Evolutionary conservation across 2,329 filamentous ascomycete genomes (phyloP).

Genomic region (Penicillium sp.): DNA sequence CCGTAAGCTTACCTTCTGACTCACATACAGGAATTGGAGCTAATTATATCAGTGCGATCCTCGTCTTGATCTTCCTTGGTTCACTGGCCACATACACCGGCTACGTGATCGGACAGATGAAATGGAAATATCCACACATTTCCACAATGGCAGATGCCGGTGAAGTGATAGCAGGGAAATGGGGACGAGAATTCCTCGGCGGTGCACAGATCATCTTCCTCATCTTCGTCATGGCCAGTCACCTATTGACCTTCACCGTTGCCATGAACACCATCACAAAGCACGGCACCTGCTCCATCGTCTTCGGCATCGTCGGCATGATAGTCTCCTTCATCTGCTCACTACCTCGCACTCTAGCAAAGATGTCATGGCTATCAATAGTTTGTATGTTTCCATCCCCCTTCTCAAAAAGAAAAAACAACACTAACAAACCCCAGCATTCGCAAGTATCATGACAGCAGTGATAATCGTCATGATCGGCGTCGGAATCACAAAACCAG

Average conservation of each 20-base stretch:
- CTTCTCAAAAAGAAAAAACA: background rate
- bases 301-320: conserved; percentile 61
- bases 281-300: conserved; percentile 62
- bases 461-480: conserved; percentile 67
- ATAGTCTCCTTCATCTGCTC: conserved; percentile 59
- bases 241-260: conserved; percentile 67
- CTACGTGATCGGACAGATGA: conserved; percentile 60
- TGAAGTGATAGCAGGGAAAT: conserved; percentile 57
- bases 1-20: conserved; percentile 36
- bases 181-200: conserved; percentile 63
- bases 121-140: conserved; percentile 56
- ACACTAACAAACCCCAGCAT: conserved; percentile 44
- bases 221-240: conserved; percentile 68
- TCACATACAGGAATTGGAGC: background rate
- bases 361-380: conserved; percentile 62
- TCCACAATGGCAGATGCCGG: conserved; percentile 68
- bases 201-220: conserved; percentile 62
- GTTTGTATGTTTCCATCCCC: conserved; percentile 39
- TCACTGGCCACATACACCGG: conserved; percentile 60
- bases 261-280: conserved; percentile 65
- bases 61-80: conserved; percentile 55
- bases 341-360: conserved; percentile 61
- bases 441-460: conserved; percentile 61
- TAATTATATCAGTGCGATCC: conserved; percentile 43
- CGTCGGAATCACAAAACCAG: conserved; percentile 54